These are phyloP conservation scores for Colletotrichum lini DNA, from an alignment of 2,329 filamentous ascomycete genomes.

Conservation along the genomic window DNA sequence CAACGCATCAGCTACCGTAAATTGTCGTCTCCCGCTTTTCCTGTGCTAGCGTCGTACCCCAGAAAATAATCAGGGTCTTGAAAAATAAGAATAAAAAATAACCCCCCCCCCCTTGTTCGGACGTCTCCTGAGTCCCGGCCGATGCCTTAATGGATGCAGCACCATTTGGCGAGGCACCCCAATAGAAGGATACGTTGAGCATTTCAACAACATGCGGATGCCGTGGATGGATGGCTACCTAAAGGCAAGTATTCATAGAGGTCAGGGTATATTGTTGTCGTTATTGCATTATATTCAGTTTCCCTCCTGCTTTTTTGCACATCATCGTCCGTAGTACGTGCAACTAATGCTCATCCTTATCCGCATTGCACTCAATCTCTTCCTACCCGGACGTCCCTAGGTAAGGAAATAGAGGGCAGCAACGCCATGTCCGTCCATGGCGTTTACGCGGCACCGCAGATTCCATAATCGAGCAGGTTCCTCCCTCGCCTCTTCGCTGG, in stretches of 20 bases:
- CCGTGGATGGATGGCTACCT: too few relatives aligned
- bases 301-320: too few relatives aligned
- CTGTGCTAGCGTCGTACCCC: background rate
- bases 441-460: slow-evolving; percentile 8
- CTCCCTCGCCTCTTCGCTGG: slow-evolving; percentile 23
- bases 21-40: background rate
- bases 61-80: background rate
- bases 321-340: background rate
- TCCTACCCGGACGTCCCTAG: background rate
- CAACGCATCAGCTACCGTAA: slow-evolving; percentile 16
- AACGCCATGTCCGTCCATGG: background rate
- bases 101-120: background rate
- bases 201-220: too few relatives aligned
- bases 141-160: background rate
- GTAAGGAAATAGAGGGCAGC: too few relatives aligned
- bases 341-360: background rate
- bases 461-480: background rate
- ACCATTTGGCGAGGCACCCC: background rate
- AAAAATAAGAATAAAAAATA: background rate
- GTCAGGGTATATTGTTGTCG: background rate
- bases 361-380: too few relatives aligned
- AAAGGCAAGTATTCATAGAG: too few relatives aligned
- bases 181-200: background rate
- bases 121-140: background rate
- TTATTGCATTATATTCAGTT: background rate